A percentile compares a stretch with the other conserved stretches of the same genome.
phyloP scores from a whole-genome alignment of 2,329 filamentous ascomycete genomes.

The Sclerotinia trifoliorum region DNA sequence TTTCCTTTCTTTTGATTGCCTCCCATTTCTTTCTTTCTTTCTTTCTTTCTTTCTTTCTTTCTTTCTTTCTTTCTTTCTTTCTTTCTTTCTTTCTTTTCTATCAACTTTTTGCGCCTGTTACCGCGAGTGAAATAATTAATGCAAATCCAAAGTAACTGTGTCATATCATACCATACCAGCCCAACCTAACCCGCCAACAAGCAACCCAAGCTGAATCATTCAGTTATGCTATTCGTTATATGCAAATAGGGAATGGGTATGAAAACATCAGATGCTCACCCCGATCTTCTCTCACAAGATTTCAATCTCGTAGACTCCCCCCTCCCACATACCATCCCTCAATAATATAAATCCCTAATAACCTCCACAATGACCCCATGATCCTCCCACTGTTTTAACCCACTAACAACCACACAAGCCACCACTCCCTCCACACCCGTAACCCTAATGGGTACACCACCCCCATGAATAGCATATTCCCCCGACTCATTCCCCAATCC shows the following conservation, averaged over 20 bases:
- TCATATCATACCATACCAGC: not conserved
- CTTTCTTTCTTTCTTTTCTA: not conserved
- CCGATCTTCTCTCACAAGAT: too few species aligned
- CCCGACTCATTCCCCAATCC: slow-evolving; percentile 57
- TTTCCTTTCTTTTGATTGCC: not conserved
- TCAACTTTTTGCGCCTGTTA: not conserved
- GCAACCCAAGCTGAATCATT: not conserved
- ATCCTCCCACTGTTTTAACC: slow-evolving; percentile 73
- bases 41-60: too few species aligned
- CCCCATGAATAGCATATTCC: slow-evolving; percentile 75
- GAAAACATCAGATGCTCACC: not conserved
- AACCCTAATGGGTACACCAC: slow-evolving; percentile 71
- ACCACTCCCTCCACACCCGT: slow-evolving; percentile 72
- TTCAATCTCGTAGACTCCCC: not conserved
- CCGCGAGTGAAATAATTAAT: not conserved
- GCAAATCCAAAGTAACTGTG: not conserved
- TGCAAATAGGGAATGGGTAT: not conserved
- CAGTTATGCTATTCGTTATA: not conserved
- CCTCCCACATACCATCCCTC: not conserved
- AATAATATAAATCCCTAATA: slow-evolving; percentile 35
- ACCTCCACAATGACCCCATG: slow-evolving; percentile 70
- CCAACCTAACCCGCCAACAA: not conserved
- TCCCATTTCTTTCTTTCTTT: not conserved
- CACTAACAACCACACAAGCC: slow-evolving; percentile 72
- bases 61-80: too few species aligned